phyloP scores from a whole-genome alignment of 257 asterid species.

The Solanum ahanhuiri region DNA sequence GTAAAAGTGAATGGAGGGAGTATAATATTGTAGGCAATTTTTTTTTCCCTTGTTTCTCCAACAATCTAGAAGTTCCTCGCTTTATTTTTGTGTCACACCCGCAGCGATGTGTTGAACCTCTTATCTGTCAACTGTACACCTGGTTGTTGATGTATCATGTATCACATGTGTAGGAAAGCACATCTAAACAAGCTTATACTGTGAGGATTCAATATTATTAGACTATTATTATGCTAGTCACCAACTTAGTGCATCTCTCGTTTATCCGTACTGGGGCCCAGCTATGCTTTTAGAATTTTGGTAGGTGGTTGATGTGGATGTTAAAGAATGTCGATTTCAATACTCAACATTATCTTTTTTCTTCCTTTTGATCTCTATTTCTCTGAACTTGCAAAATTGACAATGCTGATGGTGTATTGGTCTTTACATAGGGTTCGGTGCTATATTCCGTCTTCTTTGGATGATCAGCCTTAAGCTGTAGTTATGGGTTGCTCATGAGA shows the following conservation, averaged over 20 bases:
- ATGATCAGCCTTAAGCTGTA: background rate
- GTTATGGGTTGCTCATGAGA: background rate
- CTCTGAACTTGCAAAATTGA: background rate
- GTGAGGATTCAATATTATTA: background rate
- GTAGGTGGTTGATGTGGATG: background rate
- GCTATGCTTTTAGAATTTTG: background rate
- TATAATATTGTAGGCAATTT: background rate
- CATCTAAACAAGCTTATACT: background rate
- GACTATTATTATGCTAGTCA: background rate
- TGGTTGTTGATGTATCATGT: background rate
- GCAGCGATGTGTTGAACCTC: background rate
- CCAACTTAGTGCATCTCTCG: background rate
- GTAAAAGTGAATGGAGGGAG: background rate
- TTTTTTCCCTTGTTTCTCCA: background rate
- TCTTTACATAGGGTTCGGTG: background rate
- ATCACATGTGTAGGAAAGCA: background rate
- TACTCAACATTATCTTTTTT: background rate
- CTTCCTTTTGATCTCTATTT: background rate
- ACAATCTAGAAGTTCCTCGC: background rate
- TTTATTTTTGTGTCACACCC: background rate
- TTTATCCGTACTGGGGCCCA: background rate
- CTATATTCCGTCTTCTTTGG: background rate
- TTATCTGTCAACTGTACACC: background rate
- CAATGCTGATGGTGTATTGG: background rate
- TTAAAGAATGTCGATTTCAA: background rate